Conservation (phyloP, 148 eudicot species). For the Pouteria glomerata region DNA sequence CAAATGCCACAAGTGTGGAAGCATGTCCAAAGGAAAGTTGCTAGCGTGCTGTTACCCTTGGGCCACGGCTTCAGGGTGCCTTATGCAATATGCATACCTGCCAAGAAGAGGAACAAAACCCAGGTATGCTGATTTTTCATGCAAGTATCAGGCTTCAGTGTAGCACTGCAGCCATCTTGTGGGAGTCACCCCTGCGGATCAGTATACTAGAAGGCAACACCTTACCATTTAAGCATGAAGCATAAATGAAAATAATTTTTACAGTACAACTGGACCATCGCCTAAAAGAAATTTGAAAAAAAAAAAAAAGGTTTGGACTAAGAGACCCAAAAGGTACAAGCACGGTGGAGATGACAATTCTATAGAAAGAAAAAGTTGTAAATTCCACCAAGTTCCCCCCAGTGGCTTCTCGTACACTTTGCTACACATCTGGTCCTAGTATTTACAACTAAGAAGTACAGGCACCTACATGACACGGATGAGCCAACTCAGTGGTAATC, state of each 20-base stretch:
- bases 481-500: too few species aligned
- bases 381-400: not conserved
- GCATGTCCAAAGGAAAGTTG: not conserved
- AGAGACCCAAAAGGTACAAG: not conserved
- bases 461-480: too few species aligned
- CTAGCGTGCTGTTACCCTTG: not conserved
- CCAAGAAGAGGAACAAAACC: not conserved
- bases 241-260: not conserved
- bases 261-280: not conserved
- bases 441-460: too few species aligned
- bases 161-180: not conserved
- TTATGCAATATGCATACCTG: not conserved
- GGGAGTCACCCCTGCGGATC: not conserved
- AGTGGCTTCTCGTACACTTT: not conserved
- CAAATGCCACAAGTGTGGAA: not conserved
- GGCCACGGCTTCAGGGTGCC: not conserved
- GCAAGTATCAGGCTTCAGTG: not conserved
- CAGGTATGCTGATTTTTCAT: not conserved
- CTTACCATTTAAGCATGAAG: not conserved
- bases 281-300: too few species aligned
- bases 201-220: not conserved
- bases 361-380: not conserved
- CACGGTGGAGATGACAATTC: not conserved
- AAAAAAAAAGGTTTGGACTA: not conserved
- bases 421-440: not conserved